Evolutionary conservation across 2,329 filamentous ascomycete genomes (phyloP), one percentile per base, ranked within the genome.

Genomic region (Calonectria montana): DNA sequence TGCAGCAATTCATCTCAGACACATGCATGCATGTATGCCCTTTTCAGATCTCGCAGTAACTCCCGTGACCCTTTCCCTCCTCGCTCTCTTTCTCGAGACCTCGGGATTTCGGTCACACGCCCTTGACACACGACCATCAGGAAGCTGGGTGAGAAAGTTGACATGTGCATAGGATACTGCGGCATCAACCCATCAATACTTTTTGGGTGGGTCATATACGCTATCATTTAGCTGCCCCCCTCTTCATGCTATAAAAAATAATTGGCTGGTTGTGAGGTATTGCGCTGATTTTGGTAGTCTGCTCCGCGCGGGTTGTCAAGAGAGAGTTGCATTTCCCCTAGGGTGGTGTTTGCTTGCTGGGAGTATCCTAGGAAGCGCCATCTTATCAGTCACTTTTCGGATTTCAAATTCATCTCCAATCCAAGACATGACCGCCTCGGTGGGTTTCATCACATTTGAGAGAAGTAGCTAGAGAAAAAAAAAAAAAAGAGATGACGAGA

Each of bases 11-110:
- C 67, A 69, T 69, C 59, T 69, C 35, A 69, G 66, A 64, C 57
- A 64, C 47, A 43, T 18, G 39, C 64, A 45, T 18, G 23, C 37
- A n/a, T n/a, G 31, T 12, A 37, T 37, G 31, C 67, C 47, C 37
- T 57, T 53, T 45, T 39, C 31, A 55, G 67, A 69, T 64, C 59
- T 69, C 39, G 65, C 37, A 59, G 37, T 18, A 59, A 35, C 53
- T 59, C n/a, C n/a, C 18, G 15, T n/a, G 12, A 18, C 8, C 27
- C n/a, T 35, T 55, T 15, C 9, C 21, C n/a, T 31, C n/a, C 29
- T 15, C 35, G 25, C 13, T 8, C 6, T 25, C 16, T 35, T 4
- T 27, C 5, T 37, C 23, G 55, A 35, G 21, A 15, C 53, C 29
- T 16, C 3, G 18, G 31, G 7, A 47, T 31, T 35, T 23, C 15